Evolutionary conservation across 179 eudicot species (phyloP).

Genomic region (Silene vulgaris): DNA sequence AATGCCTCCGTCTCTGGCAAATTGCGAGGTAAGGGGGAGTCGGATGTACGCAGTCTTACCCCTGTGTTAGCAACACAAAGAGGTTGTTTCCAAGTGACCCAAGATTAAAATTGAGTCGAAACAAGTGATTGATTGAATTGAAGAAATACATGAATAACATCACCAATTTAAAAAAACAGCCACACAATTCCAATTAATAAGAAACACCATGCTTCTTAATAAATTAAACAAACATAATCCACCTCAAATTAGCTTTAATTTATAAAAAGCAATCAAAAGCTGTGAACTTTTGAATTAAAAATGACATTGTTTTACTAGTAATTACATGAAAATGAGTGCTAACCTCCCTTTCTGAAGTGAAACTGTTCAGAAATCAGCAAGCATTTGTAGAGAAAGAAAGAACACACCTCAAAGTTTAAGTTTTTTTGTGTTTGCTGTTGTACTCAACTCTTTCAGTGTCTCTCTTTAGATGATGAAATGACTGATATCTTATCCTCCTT

Average conservation of each 20-base stretch:
- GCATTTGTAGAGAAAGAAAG: constrained; percentile 11
- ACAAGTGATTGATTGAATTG: too few species aligned
- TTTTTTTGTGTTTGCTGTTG: not conserved
- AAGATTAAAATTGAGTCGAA: too few species aligned
- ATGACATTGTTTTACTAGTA: not conserved
- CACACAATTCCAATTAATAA: not conserved
- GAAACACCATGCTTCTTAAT: not conserved
- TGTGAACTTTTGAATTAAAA: not conserved
- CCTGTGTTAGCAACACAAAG: too few species aligned
- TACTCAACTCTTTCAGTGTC: not conserved
- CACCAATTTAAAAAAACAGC: too few species aligned
- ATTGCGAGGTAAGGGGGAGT: too few species aligned
- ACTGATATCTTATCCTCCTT: constrained; percentile 24
- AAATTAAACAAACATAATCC: not conserved
- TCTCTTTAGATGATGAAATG: constrained; percentile 5
- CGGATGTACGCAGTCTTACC: too few species aligned
- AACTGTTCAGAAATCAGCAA: constrained; percentile 16
- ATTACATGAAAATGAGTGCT: not conserved
- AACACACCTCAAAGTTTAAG: not conserved
- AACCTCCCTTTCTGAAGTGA: constrained; percentile 16
- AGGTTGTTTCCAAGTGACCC: too few species aligned
- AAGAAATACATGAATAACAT: too few species aligned
- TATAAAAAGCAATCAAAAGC: not conserved
- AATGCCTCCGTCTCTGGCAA: too few species aligned
- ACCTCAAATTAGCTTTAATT: not conserved